A percentile compares a stretch with the other conserved stretches of the same genome.
Conservation (phyloP, 768 basidiomycete genomes). For the Suillus bovinus region DNA sequence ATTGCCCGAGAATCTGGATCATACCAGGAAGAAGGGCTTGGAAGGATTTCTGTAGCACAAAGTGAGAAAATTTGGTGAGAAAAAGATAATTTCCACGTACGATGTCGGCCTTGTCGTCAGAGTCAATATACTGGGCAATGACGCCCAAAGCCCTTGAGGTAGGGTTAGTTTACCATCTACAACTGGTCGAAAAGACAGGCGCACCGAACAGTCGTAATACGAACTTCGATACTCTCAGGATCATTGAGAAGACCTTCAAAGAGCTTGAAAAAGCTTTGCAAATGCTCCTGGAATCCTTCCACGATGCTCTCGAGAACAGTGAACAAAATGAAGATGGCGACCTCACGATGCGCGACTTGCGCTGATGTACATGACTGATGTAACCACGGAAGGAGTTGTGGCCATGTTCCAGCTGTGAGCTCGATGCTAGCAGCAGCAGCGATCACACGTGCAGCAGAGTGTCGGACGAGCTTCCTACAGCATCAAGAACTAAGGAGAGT, state of each 20-base stretch:
- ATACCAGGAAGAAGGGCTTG: conserved; percentile 85
- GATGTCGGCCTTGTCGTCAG: conserved; percentile 84
- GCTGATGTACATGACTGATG: conserved; percentile 72
- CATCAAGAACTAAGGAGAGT: conserved; percentile 6
- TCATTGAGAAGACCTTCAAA: conserved; percentile 75
- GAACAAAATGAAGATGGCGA: conserved; percentile 86
- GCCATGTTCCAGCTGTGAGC: conserved; percentile 78
- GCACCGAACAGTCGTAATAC: conserved; percentile 85
- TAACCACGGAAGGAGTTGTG: conserved; percentile 85
- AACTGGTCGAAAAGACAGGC: conserved; percentile 13
- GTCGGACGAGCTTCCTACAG: conserved; percentile 82
- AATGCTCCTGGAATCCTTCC: conserved; percentile 81
- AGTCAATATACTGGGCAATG: conserved; percentile 89
- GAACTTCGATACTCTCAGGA: conserved; percentile 85
- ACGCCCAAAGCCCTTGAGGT: conserved; percentile 75
- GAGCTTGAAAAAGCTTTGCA: conserved; percentile 74
- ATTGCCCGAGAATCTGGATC: conserved; percentile 85
- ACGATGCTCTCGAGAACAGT: conserved; percentile 91
- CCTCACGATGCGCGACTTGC: conserved; percentile 80
- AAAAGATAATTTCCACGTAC: conserved; percentile 45
- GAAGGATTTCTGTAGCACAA: conserved; percentile 66
- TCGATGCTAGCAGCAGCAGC: conserved; percentile 92
- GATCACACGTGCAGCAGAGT: conserved; percentile 89
- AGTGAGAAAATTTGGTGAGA: conserved; percentile 9
- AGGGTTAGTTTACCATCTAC: conserved; percentile 10